These are phyloP conservation scores for Mycena latifolia DNA, from an alignment of 768 basidiomycete genomes.

Conservation along the genomic window DNA sequence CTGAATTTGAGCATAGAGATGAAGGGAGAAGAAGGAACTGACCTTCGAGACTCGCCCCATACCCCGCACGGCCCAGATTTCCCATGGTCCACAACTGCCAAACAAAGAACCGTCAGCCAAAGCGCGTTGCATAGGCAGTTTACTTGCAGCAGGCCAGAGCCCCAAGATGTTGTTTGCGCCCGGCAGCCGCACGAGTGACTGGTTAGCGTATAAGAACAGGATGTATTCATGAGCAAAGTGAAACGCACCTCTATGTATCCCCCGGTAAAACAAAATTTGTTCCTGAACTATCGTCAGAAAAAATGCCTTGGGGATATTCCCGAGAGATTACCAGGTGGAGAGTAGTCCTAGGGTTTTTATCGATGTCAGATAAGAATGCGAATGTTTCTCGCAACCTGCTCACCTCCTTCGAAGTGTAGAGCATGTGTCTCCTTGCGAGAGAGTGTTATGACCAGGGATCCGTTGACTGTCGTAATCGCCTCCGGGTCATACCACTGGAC, in stretches of 20 bases:
- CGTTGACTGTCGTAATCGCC: constrained; percentile 62
- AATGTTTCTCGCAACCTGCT: neutral
- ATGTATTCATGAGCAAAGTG: neutral
- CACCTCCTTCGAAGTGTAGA: constrained; percentile 59
- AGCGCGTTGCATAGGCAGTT: neutral
- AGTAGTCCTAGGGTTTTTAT: constrained; percentile 18
- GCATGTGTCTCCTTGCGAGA: constrained; percentile 57
- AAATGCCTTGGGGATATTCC: neutral
- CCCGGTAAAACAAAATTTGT: constrained; percentile 95
- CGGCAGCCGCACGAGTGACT: constrained; percentile 67
- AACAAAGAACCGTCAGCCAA: neutral
- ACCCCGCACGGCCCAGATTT: constrained; percentile 92
- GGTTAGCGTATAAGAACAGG: neutral
- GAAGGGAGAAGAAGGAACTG: too few relatives aligned
- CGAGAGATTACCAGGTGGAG: constrained; percentile 17
- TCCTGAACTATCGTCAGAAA: constrained; percentile 53
- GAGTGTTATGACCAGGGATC: constrained; percentile 65
- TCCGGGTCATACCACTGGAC: constrained; percentile 38
- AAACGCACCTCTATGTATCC: constrained; percentile 65
- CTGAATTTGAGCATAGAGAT: too few relatives aligned
- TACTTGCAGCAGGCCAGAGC: constrained; percentile 75
- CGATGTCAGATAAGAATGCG: neutral
- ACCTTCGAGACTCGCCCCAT: constrained; percentile 82
- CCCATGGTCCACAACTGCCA: constrained; percentile 77
- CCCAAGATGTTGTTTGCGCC: constrained; percentile 73